phyloP scores from a whole-genome alignment of 2,329 filamentous ascomycete species.

The Ramularia collo-cygni region DNA sequence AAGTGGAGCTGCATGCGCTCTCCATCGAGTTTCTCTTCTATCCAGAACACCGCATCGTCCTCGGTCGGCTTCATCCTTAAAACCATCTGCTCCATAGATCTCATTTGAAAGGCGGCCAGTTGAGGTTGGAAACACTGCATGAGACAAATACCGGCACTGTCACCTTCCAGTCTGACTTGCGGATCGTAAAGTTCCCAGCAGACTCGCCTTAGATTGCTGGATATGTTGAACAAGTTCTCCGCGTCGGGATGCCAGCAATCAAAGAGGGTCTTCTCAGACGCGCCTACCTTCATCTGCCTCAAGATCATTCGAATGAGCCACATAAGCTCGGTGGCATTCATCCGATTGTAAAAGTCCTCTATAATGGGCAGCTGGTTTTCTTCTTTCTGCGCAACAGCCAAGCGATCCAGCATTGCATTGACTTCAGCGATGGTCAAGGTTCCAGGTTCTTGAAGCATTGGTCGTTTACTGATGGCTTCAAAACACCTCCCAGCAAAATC shows the following conservation, averaged over 20 bases:
- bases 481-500: conserved; percentile 89
- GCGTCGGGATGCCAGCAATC: conserved; percentile 54
- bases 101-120: conserved; percentile 84
- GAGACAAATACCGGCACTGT: conserved; percentile 66
- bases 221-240: conserved; percentile 68
- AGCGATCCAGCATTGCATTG: conserved; percentile 72
- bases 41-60: conserved; percentile 78
- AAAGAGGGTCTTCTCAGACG: conserved; percentile 83
- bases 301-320: conserved; percentile 94
- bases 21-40: conserved; percentile 95
- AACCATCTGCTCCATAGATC: conserved; percentile 74
- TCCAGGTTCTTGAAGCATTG: conserved; percentile 65
- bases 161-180: conserved; percentile 62
- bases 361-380: conserved; percentile 78
- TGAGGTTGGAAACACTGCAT: conserved; percentile 98
- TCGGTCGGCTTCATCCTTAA: conserved; percentile 58
- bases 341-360: conserved; percentile 74
- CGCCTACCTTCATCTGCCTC: conserved; percentile 66
- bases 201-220: conserved; percentile 79
- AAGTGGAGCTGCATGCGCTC: conserved; percentile 97
- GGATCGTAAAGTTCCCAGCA: conserved; percentile 89
- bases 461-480: conserved; percentile 77
- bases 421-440: conserved; percentile 83
- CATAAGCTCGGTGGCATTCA: conserved; percentile 89
- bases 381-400: conserved; percentile 71